Base-by-base conservation (phyloP, 306 rosid species). In the Abrus pulchellus region DNA sequence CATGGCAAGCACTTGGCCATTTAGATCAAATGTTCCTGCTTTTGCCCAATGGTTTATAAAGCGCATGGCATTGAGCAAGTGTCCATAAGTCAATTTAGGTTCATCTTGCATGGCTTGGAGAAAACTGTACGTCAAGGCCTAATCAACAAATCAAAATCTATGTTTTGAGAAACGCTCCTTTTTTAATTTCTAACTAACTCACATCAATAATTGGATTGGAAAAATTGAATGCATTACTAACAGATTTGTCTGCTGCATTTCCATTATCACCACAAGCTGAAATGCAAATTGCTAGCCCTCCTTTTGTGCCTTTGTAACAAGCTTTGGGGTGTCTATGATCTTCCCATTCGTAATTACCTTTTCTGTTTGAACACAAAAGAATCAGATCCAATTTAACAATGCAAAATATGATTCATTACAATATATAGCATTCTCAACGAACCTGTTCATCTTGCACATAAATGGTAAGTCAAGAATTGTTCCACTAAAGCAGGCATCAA, bases 101-200 rank as follows among this genome's bases (percentile, higher is more conserved):
- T 83, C 85, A 32, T 68, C 83, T 80, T 92, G 87, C 83, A 75
- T 81, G 47, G 90, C 85, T 83, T 84, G 89, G 70, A 90, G 88
- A 79, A 90, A 88, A 82, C 88, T 87, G 41, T 79, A 92, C 3
- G 97, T 92, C 87, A 92, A 76, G 47, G 88, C 94, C 93, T 92
- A 49, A 66, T 9, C 10, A 71, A 65, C 49, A 55, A 60, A 30
- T 7, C 73, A 81, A 74, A 73, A n/a, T 4, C 9, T 11, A 20
- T 5, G 20, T 9, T 60, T 29, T 32, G 44, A 38, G n/a, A 34
- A 64, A 38, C 40, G 4, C 40, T 5, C 38, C 1, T 7, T 14
- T 36, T 62, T 9, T 28, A 11, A 59, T 73, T 36, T 20, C 20
- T 20, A 20, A 20, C 1, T 57, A 4, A 65, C 14, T 62, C 43